Conservation (phyloP, 108 stramenopile genomes). For the Bacterosira constricta region DNA sequence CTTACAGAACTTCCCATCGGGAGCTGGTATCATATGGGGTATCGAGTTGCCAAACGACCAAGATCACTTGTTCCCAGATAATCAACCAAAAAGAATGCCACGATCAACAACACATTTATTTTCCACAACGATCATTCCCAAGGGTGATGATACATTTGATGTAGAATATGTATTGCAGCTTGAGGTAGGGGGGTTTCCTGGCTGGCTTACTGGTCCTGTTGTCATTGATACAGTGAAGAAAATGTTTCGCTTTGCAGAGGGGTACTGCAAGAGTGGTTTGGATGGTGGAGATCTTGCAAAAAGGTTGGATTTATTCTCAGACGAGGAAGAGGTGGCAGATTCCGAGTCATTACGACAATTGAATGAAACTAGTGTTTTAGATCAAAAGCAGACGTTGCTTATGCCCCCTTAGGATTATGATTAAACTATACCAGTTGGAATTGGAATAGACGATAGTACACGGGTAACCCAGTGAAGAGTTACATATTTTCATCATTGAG, state of each 20-base stretch:
- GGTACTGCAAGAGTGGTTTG: constrained; percentile 39
- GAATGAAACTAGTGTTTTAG: constrained; percentile 12
- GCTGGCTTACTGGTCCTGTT: constrained; percentile 47
- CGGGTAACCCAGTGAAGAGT: no score
- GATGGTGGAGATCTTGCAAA: constrained; percentile 34
- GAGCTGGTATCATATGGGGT: constrained; percentile 49
- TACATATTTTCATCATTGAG: no score
- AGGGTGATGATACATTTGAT: constrained; percentile 42
- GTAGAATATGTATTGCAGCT: constrained; percentile 51
- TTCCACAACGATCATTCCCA: constrained; percentile 46
- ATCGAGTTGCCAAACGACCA: constrained; percentile 46
- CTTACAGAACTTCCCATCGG: constrained; percentile 40
- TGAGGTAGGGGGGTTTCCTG: constrained; percentile 51
- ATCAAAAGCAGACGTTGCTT: constrained; percentile 23
- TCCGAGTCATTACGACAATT: background rate
- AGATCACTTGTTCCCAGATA: constrained; percentile 45
- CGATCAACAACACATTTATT: constrained; percentile 46
- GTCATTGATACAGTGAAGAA: constrained; percentile 44
- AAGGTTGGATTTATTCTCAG: constrained; percentile 21
- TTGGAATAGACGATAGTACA: no score
- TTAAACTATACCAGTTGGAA: no score
- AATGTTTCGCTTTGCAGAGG: constrained; percentile 51
- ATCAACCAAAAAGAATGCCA: constrained; percentile 23
- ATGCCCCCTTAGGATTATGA: constrained; percentile 30
- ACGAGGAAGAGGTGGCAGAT: background rate